phyloP scores from a whole-genome alignment of 352 stramenopile species.

The Phytophthora nicotianae region DNA sequence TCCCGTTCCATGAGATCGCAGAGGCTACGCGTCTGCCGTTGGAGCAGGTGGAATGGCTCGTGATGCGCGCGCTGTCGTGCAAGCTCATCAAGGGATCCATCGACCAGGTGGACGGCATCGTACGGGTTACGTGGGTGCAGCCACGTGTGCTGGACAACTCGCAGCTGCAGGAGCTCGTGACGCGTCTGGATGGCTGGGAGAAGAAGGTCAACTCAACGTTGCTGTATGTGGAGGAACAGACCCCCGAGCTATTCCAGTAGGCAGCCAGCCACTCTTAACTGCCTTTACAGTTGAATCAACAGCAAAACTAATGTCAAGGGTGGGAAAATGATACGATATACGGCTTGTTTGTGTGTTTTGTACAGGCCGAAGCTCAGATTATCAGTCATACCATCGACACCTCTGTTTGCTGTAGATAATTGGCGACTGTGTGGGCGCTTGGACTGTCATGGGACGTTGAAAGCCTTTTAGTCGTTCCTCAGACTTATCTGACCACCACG shows the following conservation, averaged over 20 bases:
- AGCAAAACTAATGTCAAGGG: conserved; percentile 13
- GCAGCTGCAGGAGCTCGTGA: conserved; percentile 78
- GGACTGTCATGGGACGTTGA: conserved; percentile 23
- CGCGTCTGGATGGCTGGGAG: conserved; percentile 72
- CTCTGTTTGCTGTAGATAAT: conserved; percentile 44
- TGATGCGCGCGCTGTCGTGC: conserved; percentile 97
- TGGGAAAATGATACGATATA: conserved; percentile 24
- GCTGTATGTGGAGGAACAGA: conserved; percentile 88
- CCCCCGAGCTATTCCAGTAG: conserved; percentile 87
- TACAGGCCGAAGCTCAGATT: not conserved
- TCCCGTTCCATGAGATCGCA: conserved; percentile 95
- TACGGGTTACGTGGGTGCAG: conserved; percentile 97
- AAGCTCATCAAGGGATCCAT: conserved; percentile 95
- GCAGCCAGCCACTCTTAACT: conserved; percentile 4
- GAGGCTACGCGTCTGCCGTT: conserved; percentile 79
- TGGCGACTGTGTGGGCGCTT: conserved; percentile 14
- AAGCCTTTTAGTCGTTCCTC: conserved; percentile 31
- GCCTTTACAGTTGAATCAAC: conserved; percentile 7
- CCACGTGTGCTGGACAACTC: conserved; percentile 83
- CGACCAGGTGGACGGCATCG: conserved; percentile 92
- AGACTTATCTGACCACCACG: conserved; percentile 52
- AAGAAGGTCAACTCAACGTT: conserved; percentile 87
- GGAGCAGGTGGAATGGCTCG: conserved; percentile 97
- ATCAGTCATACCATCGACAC: conserved; percentile 62
- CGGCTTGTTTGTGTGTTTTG: conserved; percentile 2